These are phyloP conservation scores for Dissophora ornata DNA, from an alignment of 192 early-diverging fungal genomes.

Conservation along the genomic window DNA sequence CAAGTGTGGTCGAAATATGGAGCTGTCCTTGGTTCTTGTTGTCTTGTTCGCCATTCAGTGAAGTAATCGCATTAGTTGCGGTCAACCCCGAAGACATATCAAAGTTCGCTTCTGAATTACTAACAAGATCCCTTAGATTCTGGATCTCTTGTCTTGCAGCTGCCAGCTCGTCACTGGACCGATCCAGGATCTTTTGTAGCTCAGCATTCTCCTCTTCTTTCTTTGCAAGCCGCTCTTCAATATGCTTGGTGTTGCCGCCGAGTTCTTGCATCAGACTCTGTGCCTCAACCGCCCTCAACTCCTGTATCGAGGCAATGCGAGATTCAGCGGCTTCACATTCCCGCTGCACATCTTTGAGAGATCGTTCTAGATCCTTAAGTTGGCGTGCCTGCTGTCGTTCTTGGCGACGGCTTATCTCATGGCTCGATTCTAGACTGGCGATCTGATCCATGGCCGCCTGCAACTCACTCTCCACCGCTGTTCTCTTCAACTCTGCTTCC, in stretches of 20 bases:
- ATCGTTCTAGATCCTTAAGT: constrained; percentile 45
- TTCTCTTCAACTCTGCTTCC: constrained; percentile 24
- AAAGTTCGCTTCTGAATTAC: constrained; percentile 11
- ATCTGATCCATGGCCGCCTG: constrained; percentile 49
- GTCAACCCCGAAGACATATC: constrained; percentile 2
- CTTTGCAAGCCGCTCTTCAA: constrained; percentile 48
- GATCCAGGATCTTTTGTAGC: constrained; percentile 56
- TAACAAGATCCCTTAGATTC: constrained; percentile 37
- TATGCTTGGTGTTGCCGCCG: constrained; percentile 45
- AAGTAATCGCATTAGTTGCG: neutral
- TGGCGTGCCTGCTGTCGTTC: constrained; percentile 41
- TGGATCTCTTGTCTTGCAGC: constrained; percentile 49
- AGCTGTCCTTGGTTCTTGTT: constrained; percentile 7
- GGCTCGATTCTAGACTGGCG: constrained; percentile 33
- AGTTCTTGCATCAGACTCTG: constrained; percentile 52
- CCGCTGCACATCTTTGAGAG: constrained; percentile 36
- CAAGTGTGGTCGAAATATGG: constrained; percentile 23
- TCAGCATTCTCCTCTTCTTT: constrained; percentile 62
- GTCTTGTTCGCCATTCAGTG: constrained; percentile 16
- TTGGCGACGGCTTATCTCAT: constrained; percentile 45
- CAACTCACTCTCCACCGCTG: constrained; percentile 24
- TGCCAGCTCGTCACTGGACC: constrained; percentile 39
- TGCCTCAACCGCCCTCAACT: constrained; percentile 35
- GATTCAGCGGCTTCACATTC: constrained; percentile 41
- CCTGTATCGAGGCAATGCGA: constrained; percentile 44